Conservation (phyloP, 257 asterid genomes). For the Leptodermis oblonga region DNA sequence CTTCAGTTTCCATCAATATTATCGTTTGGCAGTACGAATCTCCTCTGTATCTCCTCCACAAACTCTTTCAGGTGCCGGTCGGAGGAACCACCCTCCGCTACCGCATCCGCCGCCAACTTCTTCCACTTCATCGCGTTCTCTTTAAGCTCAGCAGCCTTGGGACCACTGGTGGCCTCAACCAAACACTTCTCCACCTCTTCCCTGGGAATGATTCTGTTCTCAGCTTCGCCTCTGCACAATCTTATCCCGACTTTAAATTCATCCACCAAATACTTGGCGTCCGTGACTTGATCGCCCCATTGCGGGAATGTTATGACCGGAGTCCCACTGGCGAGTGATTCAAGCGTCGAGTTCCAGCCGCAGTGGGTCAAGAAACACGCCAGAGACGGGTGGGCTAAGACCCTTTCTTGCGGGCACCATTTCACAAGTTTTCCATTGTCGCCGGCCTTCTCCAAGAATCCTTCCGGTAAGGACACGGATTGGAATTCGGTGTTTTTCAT, state of each 20-base stretch:
- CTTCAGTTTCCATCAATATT: too few relatives aligned
- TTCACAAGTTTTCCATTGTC: constrained; percentile 53
- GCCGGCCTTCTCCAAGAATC: constrained; percentile 45
- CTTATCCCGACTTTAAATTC: constrained; percentile 62
- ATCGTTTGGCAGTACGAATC: not conserved
- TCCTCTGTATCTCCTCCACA: constrained; percentile 2
- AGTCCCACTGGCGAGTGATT: constrained; percentile 66
- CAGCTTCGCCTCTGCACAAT: constrained; percentile 62
- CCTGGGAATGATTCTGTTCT: constrained; percentile 40
- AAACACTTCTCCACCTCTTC: constrained; percentile 60
- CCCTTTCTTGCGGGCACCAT: constrained; percentile 82
- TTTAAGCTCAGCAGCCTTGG: constrained; percentile 47
- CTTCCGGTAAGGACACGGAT: constrained; percentile 36
- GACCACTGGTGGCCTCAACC: constrained; percentile 38
- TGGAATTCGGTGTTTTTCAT: not conserved
- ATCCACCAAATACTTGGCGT: constrained; percentile 77
- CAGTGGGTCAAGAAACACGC: constrained; percentile 84
- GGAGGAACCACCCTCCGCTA: constrained; percentile 70
- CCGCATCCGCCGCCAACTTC: constrained; percentile 67
- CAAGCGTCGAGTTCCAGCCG: constrained; percentile 88
- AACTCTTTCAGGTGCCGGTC: constrained; percentile 14
- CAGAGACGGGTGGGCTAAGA: constrained; percentile 57
- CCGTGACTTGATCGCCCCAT: constrained; percentile 92
- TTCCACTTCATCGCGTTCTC: constrained; percentile 62
- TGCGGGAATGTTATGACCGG: constrained; percentile 78